These are phyloP conservation scores for Rachicladosporium sp. DNA, from an alignment of 2,329 filamentous ascomycete genomes.

Conservation along the genomic window DNA sequence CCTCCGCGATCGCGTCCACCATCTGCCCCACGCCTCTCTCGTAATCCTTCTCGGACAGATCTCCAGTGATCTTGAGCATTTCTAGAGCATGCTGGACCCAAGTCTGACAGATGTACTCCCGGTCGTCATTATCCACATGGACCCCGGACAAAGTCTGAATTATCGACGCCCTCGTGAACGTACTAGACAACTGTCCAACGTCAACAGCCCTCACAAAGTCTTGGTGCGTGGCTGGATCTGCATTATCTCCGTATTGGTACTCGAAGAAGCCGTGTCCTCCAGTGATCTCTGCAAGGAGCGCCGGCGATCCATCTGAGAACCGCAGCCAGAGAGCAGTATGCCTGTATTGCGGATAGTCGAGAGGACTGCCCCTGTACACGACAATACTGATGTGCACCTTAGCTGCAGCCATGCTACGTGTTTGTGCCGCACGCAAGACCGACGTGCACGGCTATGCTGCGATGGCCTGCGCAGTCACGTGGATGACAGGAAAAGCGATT, in stretches of 20 bases:
- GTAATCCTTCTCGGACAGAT: slow-evolving; percentile 3
- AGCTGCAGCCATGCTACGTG: not conserved
- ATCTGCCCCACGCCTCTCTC: slow-evolving; percentile 6
- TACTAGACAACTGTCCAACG: slow-evolving; percentile 1
- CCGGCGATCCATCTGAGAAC: slow-evolving; percentile 4
- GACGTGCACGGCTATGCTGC: too few relatives aligned
- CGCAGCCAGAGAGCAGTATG: slow-evolving; percentile 7
- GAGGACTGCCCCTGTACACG: slow-evolving; percentile 4
- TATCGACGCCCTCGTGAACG: slow-evolving; percentile 1
- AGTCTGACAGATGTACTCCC: slow-evolving; percentile 8
- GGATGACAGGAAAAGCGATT: too few relatives aligned
- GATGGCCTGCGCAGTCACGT: too few relatives aligned
- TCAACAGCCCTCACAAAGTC: slow-evolving; percentile 3
- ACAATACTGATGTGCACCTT: slow-evolving; percentile 4
- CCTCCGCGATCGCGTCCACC: slow-evolving; percentile 6
- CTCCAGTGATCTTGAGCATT: slow-evolving; percentile 1
- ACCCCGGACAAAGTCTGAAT: slow-evolving; percentile 4
- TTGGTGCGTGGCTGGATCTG: not conserved
- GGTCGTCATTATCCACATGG: slow-evolving; percentile 4
- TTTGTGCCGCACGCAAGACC: too few relatives aligned
- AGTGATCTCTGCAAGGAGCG: slow-evolving; percentile 2
- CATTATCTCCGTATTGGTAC: slow-evolving; percentile 2
- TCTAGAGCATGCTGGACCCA: slow-evolving; percentile 7
- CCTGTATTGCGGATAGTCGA: slow-evolving; percentile 8
- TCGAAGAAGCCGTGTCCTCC: slow-evolving; percentile 4